Evolutionary conservation across 805 yeast species (phyloP), one percentile per base, ranked within the genome.

Genomic region (Starmerella roubikii): DNA sequence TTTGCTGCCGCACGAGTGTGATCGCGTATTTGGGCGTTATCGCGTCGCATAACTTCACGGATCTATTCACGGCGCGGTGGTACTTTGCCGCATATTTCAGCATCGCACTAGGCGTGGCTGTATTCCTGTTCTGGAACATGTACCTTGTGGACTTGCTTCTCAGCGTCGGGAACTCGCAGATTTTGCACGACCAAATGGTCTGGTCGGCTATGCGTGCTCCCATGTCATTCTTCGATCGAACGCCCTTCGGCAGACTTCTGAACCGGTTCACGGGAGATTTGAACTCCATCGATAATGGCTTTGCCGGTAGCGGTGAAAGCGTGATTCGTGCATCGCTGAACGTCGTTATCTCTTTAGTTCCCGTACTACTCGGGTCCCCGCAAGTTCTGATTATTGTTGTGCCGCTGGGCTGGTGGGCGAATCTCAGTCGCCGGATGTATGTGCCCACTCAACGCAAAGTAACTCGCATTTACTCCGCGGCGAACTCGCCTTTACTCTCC

Each of bases 181-280:
- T 34, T 8, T 34, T 51, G 9, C 95, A 86, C 58, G 70, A 75
- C 45, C 59, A 59, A 16, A 85, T 86, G 95, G 73, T 84, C 4
- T 60, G 60, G 15, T 54, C 68, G 37, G 86, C 85, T 6, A 58
- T 85, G 41, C 68, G 84, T 47, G 85, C 94, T 0, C 95, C 95
- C 44, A 84, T 86, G 95, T 67, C 78, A 27, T 86, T 85, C 54
- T 86, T 86, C 54, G 97, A 86, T 59, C 81, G 93, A 1, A 86
- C 96, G 0, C 95, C 96, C 35, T 74, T 85, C 47, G 97, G 97
- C 23, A 68, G 94, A 59, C 73, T 86, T 40, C 67, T 84, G 58
- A 86, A 85, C 62, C 68, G 95, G 56, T 86, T 86, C 55, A 81
- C 95, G 0, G 80, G 74, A 53, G 97, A 86, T 66, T 70, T 86